Evolutionary conservation across 2,329 filamentous ascomycete genomes (phyloP).

Genomic region (Canariomyces notabilis): DNA sequence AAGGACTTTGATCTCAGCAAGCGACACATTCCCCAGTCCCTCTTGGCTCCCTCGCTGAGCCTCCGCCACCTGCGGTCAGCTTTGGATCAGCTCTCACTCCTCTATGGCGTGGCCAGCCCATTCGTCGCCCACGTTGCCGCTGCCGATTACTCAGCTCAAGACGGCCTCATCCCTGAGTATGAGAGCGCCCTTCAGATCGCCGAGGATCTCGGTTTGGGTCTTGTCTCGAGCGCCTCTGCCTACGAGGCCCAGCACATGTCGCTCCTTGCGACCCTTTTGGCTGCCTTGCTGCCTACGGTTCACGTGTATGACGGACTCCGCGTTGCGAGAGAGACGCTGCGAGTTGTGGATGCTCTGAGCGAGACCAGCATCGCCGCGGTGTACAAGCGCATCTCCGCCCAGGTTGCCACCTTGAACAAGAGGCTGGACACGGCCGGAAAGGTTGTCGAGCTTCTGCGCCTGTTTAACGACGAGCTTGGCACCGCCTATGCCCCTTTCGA

Average conservation of each 20-base stretch:
- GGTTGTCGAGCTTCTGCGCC: conserved; percentile 61
- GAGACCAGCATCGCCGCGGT: conserved; percentile 57
- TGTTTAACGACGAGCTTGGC: conserved; percentile 85
- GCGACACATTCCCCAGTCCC: conserved; percentile 83
- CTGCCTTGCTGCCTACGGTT: conserved; percentile 66
- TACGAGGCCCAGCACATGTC: conserved; percentile 93
- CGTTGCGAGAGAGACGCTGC: conserved; percentile 65
- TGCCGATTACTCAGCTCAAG: conserved; percentile 68
- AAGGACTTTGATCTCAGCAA: conserved; percentile 92
- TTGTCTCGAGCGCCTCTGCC: conserved; percentile 78
- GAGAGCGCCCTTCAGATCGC: conserved; percentile 71
- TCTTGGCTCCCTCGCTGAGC: conserved; percentile 80
- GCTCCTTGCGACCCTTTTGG: conserved; percentile 66
- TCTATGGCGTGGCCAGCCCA: conserved; percentile 88
- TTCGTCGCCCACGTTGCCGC: conserved; percentile 91
- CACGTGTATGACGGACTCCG: conserved; percentile 76
- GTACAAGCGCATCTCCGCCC: conserved; percentile 61
- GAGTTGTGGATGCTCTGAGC: conserved; percentile 66
- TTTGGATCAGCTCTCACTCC: conserved; percentile 83
- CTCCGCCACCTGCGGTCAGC: conserved; percentile 75
- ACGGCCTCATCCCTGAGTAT: conserved; percentile 83
- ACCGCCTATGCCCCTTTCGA: conserved; percentile 92
- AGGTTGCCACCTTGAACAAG: conserved; percentile 56
- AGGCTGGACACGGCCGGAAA: conserved; percentile 69
- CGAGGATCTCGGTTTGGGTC: conserved; percentile 83